Base-by-base conservation (phyloP, 352 stramenopile genomes). In the Pythium apleroticum region DNA sequence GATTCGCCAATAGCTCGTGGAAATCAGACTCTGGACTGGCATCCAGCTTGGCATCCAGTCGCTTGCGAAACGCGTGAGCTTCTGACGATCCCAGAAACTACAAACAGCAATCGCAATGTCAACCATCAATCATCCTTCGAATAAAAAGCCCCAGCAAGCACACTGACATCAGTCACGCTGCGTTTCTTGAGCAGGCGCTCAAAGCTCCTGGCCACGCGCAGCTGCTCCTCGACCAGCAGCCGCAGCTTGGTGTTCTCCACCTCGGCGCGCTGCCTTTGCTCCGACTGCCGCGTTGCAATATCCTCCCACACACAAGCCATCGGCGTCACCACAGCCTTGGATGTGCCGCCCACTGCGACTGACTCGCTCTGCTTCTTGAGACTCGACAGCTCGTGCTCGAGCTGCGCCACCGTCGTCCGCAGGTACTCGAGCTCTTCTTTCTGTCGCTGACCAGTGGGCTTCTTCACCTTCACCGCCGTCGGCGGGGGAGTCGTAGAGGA, bases 161-260 rank as follows among this genome's bases (percentile, higher is more conserved):
- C 37, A 27, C 41, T 1, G 4, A 49, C 41, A 15, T 49, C 41
- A 4, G 41, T 49, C 4, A 49, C 17, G 41, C 41, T 49, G 7
- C 41, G 41, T 17, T 49, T 49, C 41, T 49, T 49, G 5, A 49
- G 20, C 41, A 49, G 20, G 3, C 41, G 41, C n/a, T 49, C 41
- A 10, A 49, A 49, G 41, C 41, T 49, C n/a, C 28, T 49, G n/a
- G n/a, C 41, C 3, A 49, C 41, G 8, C 41, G 41, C 2, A 49
- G 41, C 41, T 49, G 41, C 20, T 28, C 41, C 41, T 49, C 41
- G n/a, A 49, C 41, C 41, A 49, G 41, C n/a, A 49, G 2, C n/a
- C 41, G 41, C n/a, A 49, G n/a, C 41, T 49, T 49, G 11, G 41
- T 49, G n/a, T 49, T 49, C n/a, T 49, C 41, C 41, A 49, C 41